Evolutionary conservation across 1,284 basidiomycete species (phyloP), one percentile per base, ranked within the genome.

Genomic region (Cerioporus squamosus): DNA sequence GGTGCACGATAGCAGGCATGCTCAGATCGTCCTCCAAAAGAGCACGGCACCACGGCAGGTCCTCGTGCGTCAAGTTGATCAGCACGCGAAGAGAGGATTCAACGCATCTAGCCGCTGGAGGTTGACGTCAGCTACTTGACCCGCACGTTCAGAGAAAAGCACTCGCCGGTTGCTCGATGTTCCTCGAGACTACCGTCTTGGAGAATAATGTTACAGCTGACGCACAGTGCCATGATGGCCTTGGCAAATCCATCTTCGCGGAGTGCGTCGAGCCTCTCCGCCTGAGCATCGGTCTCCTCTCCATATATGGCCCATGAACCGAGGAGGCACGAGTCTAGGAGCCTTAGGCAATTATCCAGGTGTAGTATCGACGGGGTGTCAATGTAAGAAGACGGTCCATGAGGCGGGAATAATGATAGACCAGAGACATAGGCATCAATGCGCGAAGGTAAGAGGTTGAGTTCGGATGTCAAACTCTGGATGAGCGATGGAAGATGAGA

Each of bases 31-130:
- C 74, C 9, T 77, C 71, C 2, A 83, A 63, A 12, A 89, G 69
- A 29, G 77, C 77, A 38, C 69, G 64, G 44, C 81, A 82, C 87
- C 88, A 91, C 14, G 66, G 63, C 24, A 73, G 66, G 63, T 85
- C 81, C 22, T 79, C 79, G 62, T 91, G 87, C 0, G 88, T 88
- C 12, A 91, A 73, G 54, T 84, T 88, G 55, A 91, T 85, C 31
- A 91, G 79, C 6, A 89, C 81, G 1, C 88, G 83, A 3, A 91
- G 76, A 3, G 79, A 74, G 2, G 80, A 77, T 54, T 87, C 85
- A 31, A 84, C 70, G 62, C 85, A 90, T 62, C 72, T 76, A 44
- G 71, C 72, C 3, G 77, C 82, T 78, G 66, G 47, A 53, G 18
- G 10, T 22, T 36, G 3, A 10, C 8, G 15, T 42, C 20, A 42